Base-by-base conservation (phyloP, 371 early-diverging fungal species). In the Mucor lusitanicus region DNA sequence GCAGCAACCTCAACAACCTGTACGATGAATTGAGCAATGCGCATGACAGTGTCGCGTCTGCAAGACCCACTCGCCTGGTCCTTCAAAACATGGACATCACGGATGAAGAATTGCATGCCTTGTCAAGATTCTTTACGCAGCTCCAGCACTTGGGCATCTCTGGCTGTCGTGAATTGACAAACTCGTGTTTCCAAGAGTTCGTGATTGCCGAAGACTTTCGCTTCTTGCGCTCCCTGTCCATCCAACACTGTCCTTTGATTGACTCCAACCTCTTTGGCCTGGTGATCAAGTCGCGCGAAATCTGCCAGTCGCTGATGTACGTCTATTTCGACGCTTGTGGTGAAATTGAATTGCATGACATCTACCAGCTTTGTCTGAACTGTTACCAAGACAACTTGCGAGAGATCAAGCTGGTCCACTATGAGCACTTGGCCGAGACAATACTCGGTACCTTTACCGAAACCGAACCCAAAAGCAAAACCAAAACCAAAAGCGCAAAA, bases 291-390 rank as follows among this genome's bases (percentile, higher is more conserved):
- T 53, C 60, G n/a, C 23, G 11, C 11, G 2, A 44, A 23, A 21
- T 46, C 12, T 57, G 19, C 21, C 56, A 50, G 1, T 64, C 62
- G 2, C 13, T 72, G 0, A 33, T 23, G 37, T 48, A 58, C 6
- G 23, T 78, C 3, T 61, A 71, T 32, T 53, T 78, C 4, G 63
- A 71, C 8, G n/a, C 55, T 1, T 73, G 70, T 33, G 79, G 79
- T 0, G 19, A 35, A 0, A 30, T 78, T 0, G 6, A 23, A 2
- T 65, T 70, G 11, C 57, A 27, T 6, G 67, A 74, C 17, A 65
- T 75, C 2, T 71, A 73, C 25, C 12, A 65, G 4, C 37, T 78
- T 11, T 70, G 65, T 23, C 32, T 7, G 21, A n/a, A 13, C 3
- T 9, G 50, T n/a, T 7, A 27, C 5, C 17, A 53, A 12, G 28